Evolutionary conservation across 2,329 filamentous ascomycete species (phyloP).

Genomic region (Aspergillus viridinutans): DNA sequence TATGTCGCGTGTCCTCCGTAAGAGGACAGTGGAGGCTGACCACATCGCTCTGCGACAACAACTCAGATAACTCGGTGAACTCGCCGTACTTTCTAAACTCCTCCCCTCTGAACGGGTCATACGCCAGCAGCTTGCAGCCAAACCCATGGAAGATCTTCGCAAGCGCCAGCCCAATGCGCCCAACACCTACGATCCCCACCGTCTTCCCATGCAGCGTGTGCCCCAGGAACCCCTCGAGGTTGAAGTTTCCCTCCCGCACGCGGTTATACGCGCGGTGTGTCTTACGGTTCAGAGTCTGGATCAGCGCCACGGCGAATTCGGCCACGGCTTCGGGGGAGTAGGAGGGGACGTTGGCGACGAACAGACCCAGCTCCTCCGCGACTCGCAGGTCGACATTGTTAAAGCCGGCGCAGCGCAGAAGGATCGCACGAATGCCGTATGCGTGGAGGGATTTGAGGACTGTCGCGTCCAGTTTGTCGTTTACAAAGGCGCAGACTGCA

Average conservation of each 20-base stretch:
- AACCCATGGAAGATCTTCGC: slow-evolving; percentile 62
- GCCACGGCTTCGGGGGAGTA: slow-evolving; percentile 68
- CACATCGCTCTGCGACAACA: slow-evolving; percentile 57
- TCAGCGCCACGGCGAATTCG: slow-evolving; percentile 64
- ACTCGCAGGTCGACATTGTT: slow-evolving; percentile 61
- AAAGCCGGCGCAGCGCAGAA: slow-evolving; percentile 65
- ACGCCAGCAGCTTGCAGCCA: slow-evolving; percentile 59
- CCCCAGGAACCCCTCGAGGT: slow-evolving; percentile 57
- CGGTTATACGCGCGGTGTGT: slow-evolving; percentile 66
- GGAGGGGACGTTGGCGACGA: slow-evolving; percentile 63
- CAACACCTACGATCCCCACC: slow-evolving; percentile 62
- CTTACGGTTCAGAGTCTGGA: slow-evolving; percentile 64
- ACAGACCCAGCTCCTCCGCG: slow-evolving; percentile 53
- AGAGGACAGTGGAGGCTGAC: slow-evolving; percentile 65
- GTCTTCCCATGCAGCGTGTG: slow-evolving; percentile 61
- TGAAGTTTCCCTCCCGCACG: slow-evolving; percentile 65
- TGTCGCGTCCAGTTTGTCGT: slow-evolving; percentile 52
- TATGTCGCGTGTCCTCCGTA: slow-evolving; percentile 54
- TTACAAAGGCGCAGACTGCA: slow-evolving; percentile 66
- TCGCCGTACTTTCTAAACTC: slow-evolving; percentile 48
- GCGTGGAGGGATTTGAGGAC: slow-evolving; percentile 51
- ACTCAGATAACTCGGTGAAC: slow-evolving; percentile 51
- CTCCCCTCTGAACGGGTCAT: slow-evolving; percentile 54
- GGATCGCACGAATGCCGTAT: slow-evolving; percentile 54
- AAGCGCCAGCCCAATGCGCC: slow-evolving; percentile 60